phyloP scores from a whole-genome alignment of 148 eudicot species.

The Cornus suecica region DNA sequence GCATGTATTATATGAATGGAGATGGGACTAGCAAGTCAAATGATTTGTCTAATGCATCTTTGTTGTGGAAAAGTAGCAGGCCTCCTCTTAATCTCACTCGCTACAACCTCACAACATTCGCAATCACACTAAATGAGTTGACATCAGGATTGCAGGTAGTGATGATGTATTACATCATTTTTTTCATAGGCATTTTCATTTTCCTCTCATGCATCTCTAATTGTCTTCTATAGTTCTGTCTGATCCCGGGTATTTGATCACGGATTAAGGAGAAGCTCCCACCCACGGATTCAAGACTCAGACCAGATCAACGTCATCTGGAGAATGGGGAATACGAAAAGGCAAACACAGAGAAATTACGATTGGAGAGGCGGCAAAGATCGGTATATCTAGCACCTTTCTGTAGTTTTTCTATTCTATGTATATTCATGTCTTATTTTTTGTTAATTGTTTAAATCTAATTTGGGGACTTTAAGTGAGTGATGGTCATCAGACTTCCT shows the following conservation, averaged over 20 bases:
- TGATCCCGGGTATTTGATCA: constrained; percentile 32
- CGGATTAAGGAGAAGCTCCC: constrained; percentile 83
- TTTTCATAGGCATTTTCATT: constrained; percentile 16
- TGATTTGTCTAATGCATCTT: constrained; percentile 46
- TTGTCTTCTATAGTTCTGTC: constrained; percentile 26
- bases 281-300: constrained; percentile 88
- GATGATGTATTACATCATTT: constrained; percentile 14
- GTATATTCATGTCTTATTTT: not conserved
- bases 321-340: constrained; percentile 92
- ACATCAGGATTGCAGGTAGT: constrained; percentile 84
- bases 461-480: not conserved
- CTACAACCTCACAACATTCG: constrained; percentile 80
- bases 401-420: not conserved
- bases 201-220: constrained; percentile 22
- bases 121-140: constrained; percentile 81
- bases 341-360: constrained; percentile 84
- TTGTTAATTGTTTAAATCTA: not conserved
- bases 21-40: constrained; percentile 52
- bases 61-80: constrained; percentile 72
- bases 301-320: constrained; percentile 91
- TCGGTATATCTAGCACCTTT: constrained; percentile 44
- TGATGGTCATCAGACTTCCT: no score
- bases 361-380: constrained; percentile 83
- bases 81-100: constrained; percentile 64
- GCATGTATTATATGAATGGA: constrained; percentile 55